Base-by-base conservation (phyloP, 2,329 filamentous ascomycete genomes). In the Rutstroemia sydowiana region DNA sequence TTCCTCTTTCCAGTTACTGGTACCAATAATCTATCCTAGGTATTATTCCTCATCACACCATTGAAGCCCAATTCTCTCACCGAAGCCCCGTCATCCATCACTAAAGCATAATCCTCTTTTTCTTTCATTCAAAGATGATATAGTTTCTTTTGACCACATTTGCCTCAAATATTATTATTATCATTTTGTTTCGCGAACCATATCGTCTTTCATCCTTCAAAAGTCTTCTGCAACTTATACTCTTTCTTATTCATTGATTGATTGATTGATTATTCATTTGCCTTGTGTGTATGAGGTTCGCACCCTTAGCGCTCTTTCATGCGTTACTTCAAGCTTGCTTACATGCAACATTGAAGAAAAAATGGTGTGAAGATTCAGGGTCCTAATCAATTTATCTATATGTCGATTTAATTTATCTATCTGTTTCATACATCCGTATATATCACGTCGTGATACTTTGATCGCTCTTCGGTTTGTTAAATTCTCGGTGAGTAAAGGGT, bases 401-500 rank as follows among this genome's bases (percentile, higher is more conserved):
- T 32, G 13, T 7, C 7, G 6, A 32, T 13, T 32, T 14, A 46
- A 7, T 23, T 14, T 18, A 2, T 14, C 10, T 9, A 37, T 16
- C 7, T 13, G 45, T 51, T 50, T 51, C n/a, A n/a, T n/a, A n/a
- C n/a, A n/a, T n/a, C n/a, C n/a, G n/a, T n/a, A n/a, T n/a, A n/a
- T n/a, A n/a, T n/a, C n/a, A n/a, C n/a, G n/a, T n/a, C n/a, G n/a
- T n/a, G n/a, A n/a, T n/a, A n/a, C n/a, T 46, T 52, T 48, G 48
- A 41, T 48, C 48, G 41, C 40, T 32, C 21, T 43, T 39, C 41
- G 56, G 57, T 61, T 61, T 55, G 52, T 53, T 42, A 18, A 50
- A 49, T 34, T 48, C 13, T 13, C 18, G 47, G 53, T 44, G 39
- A 41, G 34, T 41, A 31, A 48, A 41, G 43, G 11, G 20, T 34